phyloP scores from a whole-genome alignment of 306 rosid genomes.

The Lupinus albus region DNA sequence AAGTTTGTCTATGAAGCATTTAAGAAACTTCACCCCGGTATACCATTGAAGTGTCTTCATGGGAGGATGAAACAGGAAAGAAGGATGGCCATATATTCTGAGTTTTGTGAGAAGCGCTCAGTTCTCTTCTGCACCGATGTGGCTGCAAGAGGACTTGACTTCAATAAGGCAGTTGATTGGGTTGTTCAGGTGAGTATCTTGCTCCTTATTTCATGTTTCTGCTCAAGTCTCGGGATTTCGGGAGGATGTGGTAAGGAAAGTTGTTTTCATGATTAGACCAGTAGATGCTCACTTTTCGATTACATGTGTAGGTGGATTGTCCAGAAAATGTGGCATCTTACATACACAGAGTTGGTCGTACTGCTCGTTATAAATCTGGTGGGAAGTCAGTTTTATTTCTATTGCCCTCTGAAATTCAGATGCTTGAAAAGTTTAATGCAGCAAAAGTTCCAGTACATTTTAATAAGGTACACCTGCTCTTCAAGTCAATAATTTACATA shows the following conservation, averaged over 20 bases:
- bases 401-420: constrained; percentile 73
- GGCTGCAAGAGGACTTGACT: constrained; percentile 96
- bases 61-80: constrained; percentile 88
- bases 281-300: constrained; percentile 20
- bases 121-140: constrained; percentile 92
- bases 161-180: constrained; percentile 92
- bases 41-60: constrained; percentile 83
- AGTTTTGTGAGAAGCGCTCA: constrained; percentile 74
- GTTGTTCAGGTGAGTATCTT: constrained; percentile 82
- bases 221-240: not conserved
- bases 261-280: constrained; percentile 17
- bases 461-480: constrained; percentile 60
- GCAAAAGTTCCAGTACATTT: constrained; percentile 72
- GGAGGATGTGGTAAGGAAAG: constrained; percentile 10
- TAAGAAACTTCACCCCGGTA: constrained; percentile 90
- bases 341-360: constrained; percentile 97
- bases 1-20: constrained; percentile 82
- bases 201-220: constrained; percentile 22
- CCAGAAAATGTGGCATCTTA: constrained; percentile 85
- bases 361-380: constrained; percentile 78
- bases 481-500: not conserved
- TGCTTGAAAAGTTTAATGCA: constrained; percentile 74
- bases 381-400: constrained; percentile 85
- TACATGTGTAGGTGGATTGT: constrained; percentile 73
- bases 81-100: constrained; percentile 74